These are phyloP conservation scores for Monosporozyma aerobia DNA, from an alignment of 805 yeast species.

Conservation along the genomic window DNA sequence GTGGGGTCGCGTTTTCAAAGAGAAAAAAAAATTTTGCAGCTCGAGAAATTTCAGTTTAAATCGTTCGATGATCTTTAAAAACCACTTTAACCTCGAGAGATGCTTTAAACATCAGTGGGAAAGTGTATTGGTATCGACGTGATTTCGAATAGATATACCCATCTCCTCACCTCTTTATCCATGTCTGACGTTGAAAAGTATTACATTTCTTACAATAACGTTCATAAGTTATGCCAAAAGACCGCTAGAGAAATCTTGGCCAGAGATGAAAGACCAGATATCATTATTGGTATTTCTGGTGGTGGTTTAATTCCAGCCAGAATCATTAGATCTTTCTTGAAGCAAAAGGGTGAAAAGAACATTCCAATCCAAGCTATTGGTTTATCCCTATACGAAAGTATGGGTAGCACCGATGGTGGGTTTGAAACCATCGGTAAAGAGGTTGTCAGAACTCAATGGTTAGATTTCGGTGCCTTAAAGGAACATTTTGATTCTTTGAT, in stretches of 20 bases:
- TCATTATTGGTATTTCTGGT: slow-evolving; percentile 62
- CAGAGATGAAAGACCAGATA: slow-evolving; percentile 38
- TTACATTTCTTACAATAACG: slow-evolving; percentile 68
- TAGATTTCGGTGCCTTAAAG: slow-evolving; percentile 65
- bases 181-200: slow-evolving; percentile 36
- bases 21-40: neutral
- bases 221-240: slow-evolving; percentile 75
- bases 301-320: slow-evolving; percentile 68
- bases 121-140: neutral
- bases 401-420: slow-evolving; percentile 34
- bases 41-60: neutral
- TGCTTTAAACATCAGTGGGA: neutral
- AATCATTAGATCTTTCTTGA: slow-evolving; percentile 55
- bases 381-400: slow-evolving; percentile 51
- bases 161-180: neutral
- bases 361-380: slow-evolving; percentile 67
- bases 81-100: neutral
- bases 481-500: slow-evolving; percentile 66
- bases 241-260: slow-evolving; percentile 45
- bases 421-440: slow-evolving; percentile 58
- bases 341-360: slow-evolving; percentile 49
- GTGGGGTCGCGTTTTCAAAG: neutral
- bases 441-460: slow-evolving; percentile 84
- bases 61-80: neutral
- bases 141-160: neutral